Percentiles rank a stretch among this genome's conserved stretches.
Conservation (phyloP, 352 stramenopile species). For the Pythium insidiosum region DNA sequence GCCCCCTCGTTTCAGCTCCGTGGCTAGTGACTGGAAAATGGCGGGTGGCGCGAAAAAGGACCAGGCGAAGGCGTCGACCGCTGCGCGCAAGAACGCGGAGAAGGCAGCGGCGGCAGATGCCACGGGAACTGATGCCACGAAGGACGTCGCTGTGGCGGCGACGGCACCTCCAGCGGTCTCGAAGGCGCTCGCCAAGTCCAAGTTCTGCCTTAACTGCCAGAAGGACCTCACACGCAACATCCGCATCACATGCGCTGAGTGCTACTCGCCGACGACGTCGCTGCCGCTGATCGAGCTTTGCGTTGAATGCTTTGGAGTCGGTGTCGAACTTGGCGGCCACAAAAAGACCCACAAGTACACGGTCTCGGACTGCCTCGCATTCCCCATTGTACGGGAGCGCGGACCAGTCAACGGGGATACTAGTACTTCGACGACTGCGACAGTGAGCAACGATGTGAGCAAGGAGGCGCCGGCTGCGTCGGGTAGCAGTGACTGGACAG, state of each 20-base stretch:
- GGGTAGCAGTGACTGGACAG: conserved; percentile 75
- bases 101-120: not conserved
- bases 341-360: conserved; percentile 78
- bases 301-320: conserved; percentile 92
- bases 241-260: conserved; percentile 80
- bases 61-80: not conserved
- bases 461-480: conserved; percentile 1
- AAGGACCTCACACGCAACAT: conserved; percentile 82
- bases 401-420: conserved; percentile 10
- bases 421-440: not conserved
- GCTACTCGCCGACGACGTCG: conserved; percentile 19
- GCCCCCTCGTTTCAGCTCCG: no score
- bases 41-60: conserved; percentile 2
- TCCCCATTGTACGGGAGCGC: conserved; percentile 55
- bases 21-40: conserved; percentile 10
- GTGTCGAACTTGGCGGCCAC: conserved; percentile 68
- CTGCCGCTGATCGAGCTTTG: conserved; percentile 84
- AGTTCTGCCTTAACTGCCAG: conserved; percentile 82
- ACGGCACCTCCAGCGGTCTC: no score
- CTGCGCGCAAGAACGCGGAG: not conserved
- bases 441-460: not conserved
- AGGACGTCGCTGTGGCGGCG: not conserved
- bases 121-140: not conserved
- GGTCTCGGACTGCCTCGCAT: conserved; percentile 78
- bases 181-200: conserved; percentile 54